Percentiles rank a stretch among this genome's conserved stretches.
These are phyloP conservation scores for Sechiopsis laciniata DNA, from an alignment of 306 rosid species.

Conservation along the genomic window DNA sequence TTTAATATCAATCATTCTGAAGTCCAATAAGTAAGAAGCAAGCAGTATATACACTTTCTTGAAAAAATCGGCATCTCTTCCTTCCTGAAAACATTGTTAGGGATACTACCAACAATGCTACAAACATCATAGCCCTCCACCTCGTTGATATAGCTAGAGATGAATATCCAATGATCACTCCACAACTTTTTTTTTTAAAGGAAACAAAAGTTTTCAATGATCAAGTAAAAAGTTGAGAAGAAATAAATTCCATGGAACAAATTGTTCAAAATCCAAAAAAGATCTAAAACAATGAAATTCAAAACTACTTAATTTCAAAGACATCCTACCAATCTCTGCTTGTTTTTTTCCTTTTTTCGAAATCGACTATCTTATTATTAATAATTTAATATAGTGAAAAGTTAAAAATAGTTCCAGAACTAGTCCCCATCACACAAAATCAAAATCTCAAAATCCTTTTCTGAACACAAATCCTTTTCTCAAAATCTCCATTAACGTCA, in stretches of 20 bases:
- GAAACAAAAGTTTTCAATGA: background rate
- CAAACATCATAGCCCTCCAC: background rate
- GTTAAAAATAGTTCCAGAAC: background rate
- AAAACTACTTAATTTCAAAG: background rate
- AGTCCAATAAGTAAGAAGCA: background rate
- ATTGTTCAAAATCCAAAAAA: background rate
- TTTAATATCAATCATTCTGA: background rate
- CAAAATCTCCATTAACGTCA: background rate
- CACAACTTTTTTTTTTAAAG: background rate
- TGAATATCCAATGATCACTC: background rate
- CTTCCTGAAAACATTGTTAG: background rate
- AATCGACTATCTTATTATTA: background rate
- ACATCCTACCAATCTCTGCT: background rate
- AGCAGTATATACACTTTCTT: background rate
- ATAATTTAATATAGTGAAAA: background rate
- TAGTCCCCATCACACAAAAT: background rate
- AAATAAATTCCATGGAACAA: background rate
- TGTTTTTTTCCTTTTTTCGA: background rate
- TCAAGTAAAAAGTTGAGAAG: background rate
- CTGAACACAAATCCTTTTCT: background rate
- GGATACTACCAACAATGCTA: background rate
- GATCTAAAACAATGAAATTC: background rate
- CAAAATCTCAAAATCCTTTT: background rate
- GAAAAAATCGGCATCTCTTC: background rate
- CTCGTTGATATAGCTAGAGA: background rate